Percentiles rank a stretch among this genome's conserved stretches.
Conservation (phyloP, 2,329 filamentous ascomycete genomes). For the Microdochium paspali region DNA sequence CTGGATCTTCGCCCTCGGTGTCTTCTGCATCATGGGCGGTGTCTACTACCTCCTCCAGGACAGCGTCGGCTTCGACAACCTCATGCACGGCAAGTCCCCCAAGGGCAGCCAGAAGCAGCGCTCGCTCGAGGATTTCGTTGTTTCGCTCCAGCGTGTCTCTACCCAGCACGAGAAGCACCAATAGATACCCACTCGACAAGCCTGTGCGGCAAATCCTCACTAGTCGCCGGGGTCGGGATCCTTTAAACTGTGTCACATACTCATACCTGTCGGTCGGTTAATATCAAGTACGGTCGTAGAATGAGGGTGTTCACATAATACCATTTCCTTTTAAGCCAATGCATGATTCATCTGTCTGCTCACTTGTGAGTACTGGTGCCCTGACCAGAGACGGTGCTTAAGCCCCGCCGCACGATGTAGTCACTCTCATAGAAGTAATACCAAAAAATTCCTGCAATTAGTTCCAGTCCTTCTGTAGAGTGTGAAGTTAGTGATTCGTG, state of each 20-base stretch:
- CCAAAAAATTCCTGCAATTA: background rate
- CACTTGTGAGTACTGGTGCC: background rate
- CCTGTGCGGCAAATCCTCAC: conserved; percentile 6
- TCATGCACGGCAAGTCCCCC: conserved; percentile 83
- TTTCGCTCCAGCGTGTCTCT: conserved; percentile 81
- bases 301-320: conserved; percentile 21
- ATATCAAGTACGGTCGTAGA: conserved; percentile 4
- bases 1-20: conserved; percentile 85
- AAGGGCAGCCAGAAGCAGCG: conserved; percentile 78
- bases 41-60: conserved; percentile 75
- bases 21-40: conserved; percentile 73
- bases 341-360: background rate
- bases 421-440: background rate
- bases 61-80: conserved; percentile 74
- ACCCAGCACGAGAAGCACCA: conserved; percentile 85
- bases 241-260: conserved; percentile 13
- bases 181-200: conserved; percentile 31
- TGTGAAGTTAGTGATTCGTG: background rate
- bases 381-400: background rate
- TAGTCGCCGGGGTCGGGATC: conserved; percentile 1
- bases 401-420: background rate
- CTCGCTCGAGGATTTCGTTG: conserved; percentile 83
- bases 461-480: background rate
- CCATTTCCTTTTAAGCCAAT: conserved; percentile 23
- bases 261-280: conserved; percentile 1